Evolutionary conservation across 257 asterid genomes (phyloP), one percentile per base, ranked within the genome.

Genomic region (Nicotiana undulata): DNA sequence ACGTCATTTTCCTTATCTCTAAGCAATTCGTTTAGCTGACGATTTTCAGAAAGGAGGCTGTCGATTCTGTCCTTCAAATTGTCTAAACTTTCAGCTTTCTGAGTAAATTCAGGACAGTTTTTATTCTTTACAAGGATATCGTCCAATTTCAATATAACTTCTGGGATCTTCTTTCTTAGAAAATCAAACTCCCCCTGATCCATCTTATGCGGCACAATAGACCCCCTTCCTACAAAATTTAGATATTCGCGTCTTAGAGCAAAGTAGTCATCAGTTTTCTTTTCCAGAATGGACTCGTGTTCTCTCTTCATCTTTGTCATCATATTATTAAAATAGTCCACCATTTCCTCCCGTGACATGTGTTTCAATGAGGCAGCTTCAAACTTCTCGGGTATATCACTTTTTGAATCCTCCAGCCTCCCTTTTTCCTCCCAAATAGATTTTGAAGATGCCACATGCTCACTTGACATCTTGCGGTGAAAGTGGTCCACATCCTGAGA

Each of bases 251-350:
- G 90, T 82, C 87, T 95, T 22, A 92, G 87, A 76, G 86, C 59
- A 75, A 86, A 95, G 80, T 76, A 89, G 18, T 88, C 88, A 74
- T 93, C 99, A 8, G 97, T 91, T 88, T 81, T 83, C 87, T 83
- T 79, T 7, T 86, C 92, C 83, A 91, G 76, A 75, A 85, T 88
- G 58, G 93, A 88, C 84, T 95, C 99, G 74, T 95, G 94, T 29
- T 90, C 92, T 86, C 99, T 95, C 86, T 80, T 94, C 83, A 90
- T 84, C 88, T 87, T 84, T 60, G 90, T 86, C 76, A 93, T 91
- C 65, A 85, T 89, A 51, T 46, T 26, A 77, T 89, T 92, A 78
- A 93, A 95, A 84, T 91, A 82, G 77, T 31, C 70, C 44, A 95
- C 98, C 85, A 95, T 60, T 26, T 75, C 87, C 77, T 89, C 96